phyloP scores from a whole-genome alignment of 2,329 filamentous ascomycete genomes.

The Ophiostoma novo-ulmi region DNA sequence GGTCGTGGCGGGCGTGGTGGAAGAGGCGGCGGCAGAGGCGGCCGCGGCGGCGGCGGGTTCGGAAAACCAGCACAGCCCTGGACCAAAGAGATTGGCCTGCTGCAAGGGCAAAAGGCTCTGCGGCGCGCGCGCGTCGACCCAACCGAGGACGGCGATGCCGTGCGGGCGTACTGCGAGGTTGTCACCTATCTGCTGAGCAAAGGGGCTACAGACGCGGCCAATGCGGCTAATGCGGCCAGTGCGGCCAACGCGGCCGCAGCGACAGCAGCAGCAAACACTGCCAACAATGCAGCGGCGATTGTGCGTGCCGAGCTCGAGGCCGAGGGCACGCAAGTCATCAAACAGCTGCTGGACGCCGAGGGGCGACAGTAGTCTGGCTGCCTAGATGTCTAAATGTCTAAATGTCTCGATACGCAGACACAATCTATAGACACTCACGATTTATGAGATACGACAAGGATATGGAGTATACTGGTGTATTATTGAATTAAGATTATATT shows the following conservation, averaged over 20 bases:
- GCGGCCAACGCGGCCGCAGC: conserved; percentile 30
- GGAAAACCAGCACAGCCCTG: conserved; percentile 36
- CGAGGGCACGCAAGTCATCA: conserved; percentile 49
- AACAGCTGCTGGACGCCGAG: conserved; percentile 46
- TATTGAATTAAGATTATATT: conserved; percentile 2
- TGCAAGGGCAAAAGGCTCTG: conserved; percentile 51
- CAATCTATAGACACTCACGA: background rate
- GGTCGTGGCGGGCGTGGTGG: background rate
- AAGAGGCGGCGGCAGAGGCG: background rate
- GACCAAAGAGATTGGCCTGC: conserved; percentile 55
- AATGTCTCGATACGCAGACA: background rate
- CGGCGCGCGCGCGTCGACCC: conserved; percentile 46
- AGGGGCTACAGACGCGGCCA: conserved; percentile 35
- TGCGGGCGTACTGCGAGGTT: conserved; percentile 57
- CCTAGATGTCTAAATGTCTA: background rate
- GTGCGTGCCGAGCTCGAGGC: conserved; percentile 44
- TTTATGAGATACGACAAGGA: background rate
- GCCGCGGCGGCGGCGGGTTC: background rate
- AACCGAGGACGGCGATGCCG: conserved; percentile 53
- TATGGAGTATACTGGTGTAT: background rate
- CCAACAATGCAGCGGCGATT: conserved; percentile 32
- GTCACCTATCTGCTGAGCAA: conserved; percentile 46
- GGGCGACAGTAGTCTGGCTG: conserved; percentile 24
- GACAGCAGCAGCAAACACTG: background rate
- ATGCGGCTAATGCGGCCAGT: conserved; percentile 28